These are phyloP conservation scores for Strobilomyces confusus DNA, from an alignment of 768 basidiomycete genomes.

Conservation along the genomic window DNA sequence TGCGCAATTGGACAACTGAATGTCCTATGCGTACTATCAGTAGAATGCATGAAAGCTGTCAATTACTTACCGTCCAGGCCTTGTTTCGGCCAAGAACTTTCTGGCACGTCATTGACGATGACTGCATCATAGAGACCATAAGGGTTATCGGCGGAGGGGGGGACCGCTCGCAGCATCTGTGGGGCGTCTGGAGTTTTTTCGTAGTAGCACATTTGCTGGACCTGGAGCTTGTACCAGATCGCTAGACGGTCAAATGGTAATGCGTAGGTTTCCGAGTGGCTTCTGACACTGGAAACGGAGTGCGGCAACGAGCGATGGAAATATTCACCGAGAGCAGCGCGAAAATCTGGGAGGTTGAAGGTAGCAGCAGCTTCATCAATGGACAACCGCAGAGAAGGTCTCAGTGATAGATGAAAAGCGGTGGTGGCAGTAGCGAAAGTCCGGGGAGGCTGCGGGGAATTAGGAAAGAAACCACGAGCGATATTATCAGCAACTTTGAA, in stretches of 20 bases:
- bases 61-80: not conserved
- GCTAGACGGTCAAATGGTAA: not conserved
- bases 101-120: not conserved
- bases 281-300: not conserved
- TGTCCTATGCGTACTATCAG: not conserved
- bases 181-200: not conserved
- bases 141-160: not conserved
- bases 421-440: not conserved
- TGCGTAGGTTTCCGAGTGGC: not conserved
- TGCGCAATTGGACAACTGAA: not conserved
- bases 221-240: not conserved
- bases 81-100: not conserved
- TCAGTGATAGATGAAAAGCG: not conserved
- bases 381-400: not conserved
- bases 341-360: not conserved
- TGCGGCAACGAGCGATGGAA: too few species aligned
- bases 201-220: not conserved
- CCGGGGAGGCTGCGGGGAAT: not conserved
- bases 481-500: not conserved
- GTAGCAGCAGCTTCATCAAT: not conserved
- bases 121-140: not conserved
- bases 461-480: not conserved
- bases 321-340: not conserved
- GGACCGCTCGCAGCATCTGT: not conserved
- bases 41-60: too few species aligned